Percentiles rank a stretch among this genome's conserved stretches.
phyloP scores from a whole-genome alignment of 164 flowering plant genomes.

The Piper longum region DNA sequence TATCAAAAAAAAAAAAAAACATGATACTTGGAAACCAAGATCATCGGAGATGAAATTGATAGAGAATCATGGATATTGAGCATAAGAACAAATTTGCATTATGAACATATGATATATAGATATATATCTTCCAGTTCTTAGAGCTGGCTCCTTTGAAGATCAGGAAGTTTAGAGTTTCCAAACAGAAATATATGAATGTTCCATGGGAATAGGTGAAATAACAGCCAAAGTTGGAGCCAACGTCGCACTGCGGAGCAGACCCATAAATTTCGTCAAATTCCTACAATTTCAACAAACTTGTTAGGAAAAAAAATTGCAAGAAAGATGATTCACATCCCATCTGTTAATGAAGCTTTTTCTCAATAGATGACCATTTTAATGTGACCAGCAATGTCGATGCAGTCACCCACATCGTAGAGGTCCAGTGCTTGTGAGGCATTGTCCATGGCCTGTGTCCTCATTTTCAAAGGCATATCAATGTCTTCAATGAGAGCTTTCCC shows the following conservation, averaged over 20 bases:
- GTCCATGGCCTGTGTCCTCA: conserved; percentile 76
- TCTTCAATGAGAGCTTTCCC: conserved; percentile 74
- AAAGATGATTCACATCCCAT: neutral
- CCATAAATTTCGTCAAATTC: conserved; percentile 70
- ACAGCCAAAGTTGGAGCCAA: conserved; percentile 74
- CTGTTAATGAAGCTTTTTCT: neutral
- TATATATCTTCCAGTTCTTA: neutral
- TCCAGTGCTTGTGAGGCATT: conserved; percentile 75
- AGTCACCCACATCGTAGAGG: conserved; percentile 69
- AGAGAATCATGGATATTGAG: too few species aligned
- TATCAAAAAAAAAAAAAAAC: too few species aligned
- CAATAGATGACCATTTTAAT: conserved; percentile 51
- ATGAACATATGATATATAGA: too few species aligned
- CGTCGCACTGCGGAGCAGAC: conserved; percentile 81
- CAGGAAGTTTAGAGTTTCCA: conserved; percentile 68
- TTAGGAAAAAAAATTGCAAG: neutral
- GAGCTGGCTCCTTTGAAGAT: conserved; percentile 59
- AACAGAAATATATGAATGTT: conserved; percentile 61
- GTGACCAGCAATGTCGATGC: conserved; percentile 65
- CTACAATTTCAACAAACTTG: conserved; percentile 14
- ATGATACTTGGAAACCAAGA: too few species aligned
- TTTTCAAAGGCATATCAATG: conserved; percentile 81
- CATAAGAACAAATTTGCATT: too few species aligned
- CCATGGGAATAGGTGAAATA: conserved; percentile 75
- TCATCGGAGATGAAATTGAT: too few species aligned